These are phyloP conservation scores for Primulina eburnea DNA, from an alignment of 257 asterid genomes.

Conservation along the genomic window DNA sequence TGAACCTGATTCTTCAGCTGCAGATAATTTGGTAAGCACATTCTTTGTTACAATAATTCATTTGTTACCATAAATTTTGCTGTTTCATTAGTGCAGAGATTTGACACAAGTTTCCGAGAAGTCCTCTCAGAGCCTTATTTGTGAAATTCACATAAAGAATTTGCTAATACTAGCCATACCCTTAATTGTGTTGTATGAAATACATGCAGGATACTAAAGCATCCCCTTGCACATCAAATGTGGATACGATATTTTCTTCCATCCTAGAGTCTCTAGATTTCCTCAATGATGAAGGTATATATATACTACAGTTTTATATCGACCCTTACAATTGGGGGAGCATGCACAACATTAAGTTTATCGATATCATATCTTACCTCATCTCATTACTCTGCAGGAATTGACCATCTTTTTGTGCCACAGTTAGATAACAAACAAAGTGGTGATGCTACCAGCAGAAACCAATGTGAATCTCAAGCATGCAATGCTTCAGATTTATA, in stretches of 20 bases:
- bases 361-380: constrained; percentile 7
- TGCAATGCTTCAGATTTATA: constrained; percentile 67
- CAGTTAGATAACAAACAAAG: constrained; percentile 74
- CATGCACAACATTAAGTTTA: neutral
- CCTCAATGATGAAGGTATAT: constrained; percentile 57
- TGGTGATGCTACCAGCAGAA: constrained; percentile 61
- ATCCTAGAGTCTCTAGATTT: constrained; percentile 56
- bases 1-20: constrained; percentile 26
- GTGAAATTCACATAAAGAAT: constrained; percentile 3
- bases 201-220: constrained; percentile 47
- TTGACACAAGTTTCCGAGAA: neutral
- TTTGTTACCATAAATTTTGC: neutral
- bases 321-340: constrained; percentile 8
- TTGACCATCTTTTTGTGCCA: constrained; percentile 59
- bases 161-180: constrained; percentile 10
- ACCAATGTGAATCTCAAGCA: constrained; percentile 52
- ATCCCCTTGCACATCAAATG: constrained; percentile 51
- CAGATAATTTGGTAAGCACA: constrained; percentile 28
- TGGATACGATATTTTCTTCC: constrained; percentile 80
- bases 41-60: constrained; percentile 9
- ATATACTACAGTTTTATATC: constrained; percentile 11
- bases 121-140: constrained; percentile 4
- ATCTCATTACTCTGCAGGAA: constrained; percentile 43
- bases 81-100: neutral
- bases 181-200: constrained; percentile 21